Evolutionary conservation across 495 filamentous ascomycete species (phyloP).

Genomic region (Tuber calosporum): DNA sequence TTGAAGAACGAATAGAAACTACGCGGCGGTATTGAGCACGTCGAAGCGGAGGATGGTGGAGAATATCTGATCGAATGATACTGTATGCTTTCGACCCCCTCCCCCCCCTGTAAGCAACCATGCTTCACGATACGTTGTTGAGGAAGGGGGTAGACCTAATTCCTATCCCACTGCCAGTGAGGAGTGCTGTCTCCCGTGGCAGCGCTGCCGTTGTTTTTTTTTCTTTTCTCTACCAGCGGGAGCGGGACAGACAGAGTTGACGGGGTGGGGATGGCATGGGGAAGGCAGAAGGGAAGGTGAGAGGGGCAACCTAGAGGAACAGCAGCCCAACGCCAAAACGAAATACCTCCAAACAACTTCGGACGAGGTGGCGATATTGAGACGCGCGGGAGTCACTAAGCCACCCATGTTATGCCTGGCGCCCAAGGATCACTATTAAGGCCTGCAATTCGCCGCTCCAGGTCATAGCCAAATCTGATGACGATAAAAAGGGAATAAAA

Average conservation of each 20-base stretch:
- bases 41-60: constrained; percentile 30
- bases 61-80: constrained; percentile 33
- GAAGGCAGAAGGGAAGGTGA: constrained; percentile 1
- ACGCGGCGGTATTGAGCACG: constrained; percentile 16
- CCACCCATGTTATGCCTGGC: constrained; percentile 21
- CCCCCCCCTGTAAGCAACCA: constrained; percentile 2
- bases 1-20: constrained; percentile 25
- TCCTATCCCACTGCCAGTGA: constrained; percentile 21
- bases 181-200: constrained; percentile 33
- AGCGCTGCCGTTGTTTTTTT: constrained; percentile 15
- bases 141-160: constrained; percentile 7
- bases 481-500: constrained; percentile 9
- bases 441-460: constrained; percentile 23
- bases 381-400: constrained; percentile 23
- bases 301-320: not conserved
- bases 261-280: constrained; percentile 5
- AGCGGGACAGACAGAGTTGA: constrained; percentile 17
- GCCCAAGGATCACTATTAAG: constrained; percentile 20
- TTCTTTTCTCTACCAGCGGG: constrained; percentile 33
- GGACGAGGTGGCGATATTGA: constrained; percentile 28
- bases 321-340: constrained; percentile 17
- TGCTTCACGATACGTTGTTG: not conserved
- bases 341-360: constrained; percentile 25
- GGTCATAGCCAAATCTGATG: constrained; percentile 11
- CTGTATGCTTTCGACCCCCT: constrained; percentile 22